phyloP scores from a whole-genome alignment of 129 eudicot species.

The Flaveria linearis region DNA sequence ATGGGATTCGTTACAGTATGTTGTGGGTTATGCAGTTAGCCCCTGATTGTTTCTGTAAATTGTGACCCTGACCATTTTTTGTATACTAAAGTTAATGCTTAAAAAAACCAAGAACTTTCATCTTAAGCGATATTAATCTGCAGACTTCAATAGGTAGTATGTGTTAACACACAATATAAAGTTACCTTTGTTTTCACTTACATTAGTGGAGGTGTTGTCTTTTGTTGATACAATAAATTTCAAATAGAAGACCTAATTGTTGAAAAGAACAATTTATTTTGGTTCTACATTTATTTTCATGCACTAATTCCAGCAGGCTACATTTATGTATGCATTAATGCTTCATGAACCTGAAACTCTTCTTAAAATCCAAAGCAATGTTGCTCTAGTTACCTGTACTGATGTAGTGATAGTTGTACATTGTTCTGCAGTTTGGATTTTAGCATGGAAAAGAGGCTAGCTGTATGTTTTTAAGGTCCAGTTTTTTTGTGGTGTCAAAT shows the following conservation, averaged over 20 bases:
- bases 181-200: constrained; percentile 14
- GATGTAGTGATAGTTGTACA: constrained; percentile 7
- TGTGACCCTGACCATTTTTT: neutral
- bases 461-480: neutral
- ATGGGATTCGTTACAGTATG: neutral
- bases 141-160: neutral
- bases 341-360: neutral
- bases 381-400: neutral
- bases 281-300: neutral
- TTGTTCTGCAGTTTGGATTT: neutral
- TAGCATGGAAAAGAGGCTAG: constrained; percentile 2
- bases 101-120: neutral
- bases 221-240: neutral
- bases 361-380: neutral
- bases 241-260: constrained; percentile 6
- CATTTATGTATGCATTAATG: neutral
- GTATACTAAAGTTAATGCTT: neutral
- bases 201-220: neutral
- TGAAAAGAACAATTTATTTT: neutral
- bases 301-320: neutral
- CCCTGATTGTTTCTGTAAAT: neutral
- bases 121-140: neutral
- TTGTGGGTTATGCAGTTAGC: constrained; percentile 11
- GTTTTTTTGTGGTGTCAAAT: constrained; percentile 12
- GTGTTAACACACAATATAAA: neutral